These are phyloP conservation scores for Zychaea mexicana DNA, from an alignment of 371 early-diverging fungal species.

Conservation along the genomic window DNA sequence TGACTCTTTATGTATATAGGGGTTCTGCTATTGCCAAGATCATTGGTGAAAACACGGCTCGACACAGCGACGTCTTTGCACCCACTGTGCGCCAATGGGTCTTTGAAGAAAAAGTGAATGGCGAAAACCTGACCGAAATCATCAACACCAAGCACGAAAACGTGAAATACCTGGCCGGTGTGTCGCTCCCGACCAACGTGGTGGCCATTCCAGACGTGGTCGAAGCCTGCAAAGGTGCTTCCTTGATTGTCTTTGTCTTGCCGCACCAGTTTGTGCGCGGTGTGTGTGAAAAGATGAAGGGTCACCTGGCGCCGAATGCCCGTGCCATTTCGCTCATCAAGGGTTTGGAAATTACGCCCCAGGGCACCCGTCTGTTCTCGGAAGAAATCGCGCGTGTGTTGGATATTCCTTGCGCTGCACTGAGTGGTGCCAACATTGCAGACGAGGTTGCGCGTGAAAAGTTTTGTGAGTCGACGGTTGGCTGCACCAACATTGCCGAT, in stretches of 20 bases:
- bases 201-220: slow-evolving; percentile 82
- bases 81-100: slow-evolving; percentile 93
- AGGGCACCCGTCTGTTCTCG: slow-evolving; percentile 83
- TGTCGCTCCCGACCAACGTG: slow-evolving; percentile 87
- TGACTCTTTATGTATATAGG: slow-evolving; percentile 54
- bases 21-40: slow-evolving; percentile 97
- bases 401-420: slow-evolving; percentile 75
- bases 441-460: slow-evolving; percentile 94
- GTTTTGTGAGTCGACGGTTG: slow-evolving; percentile 97
- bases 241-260: slow-evolving; percentile 93
- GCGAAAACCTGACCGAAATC: slow-evolving; percentile 85
- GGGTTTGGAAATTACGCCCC: slow-evolving; percentile 82
- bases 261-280: slow-evolving; percentile 97
- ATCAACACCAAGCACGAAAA: slow-evolving; percentile 96
- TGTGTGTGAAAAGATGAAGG: slow-evolving; percentile 75
- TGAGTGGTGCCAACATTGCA: slow-evolving; percentile 99
- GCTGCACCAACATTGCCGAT: slow-evolving; percentile 64
- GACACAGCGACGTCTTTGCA: slow-evolving; percentile 67
- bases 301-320: slow-evolving; percentile 63
- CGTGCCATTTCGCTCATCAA: slow-evolving; percentile 96
- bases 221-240: slow-evolving; percentile 79
- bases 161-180: slow-evolving; percentile 86
- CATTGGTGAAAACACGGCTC: slow-evolving; percentile 83
- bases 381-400: slow-evolving; percentile 85
- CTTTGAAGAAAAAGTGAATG: slow-evolving; percentile 86